Conservation (phyloP, 2,329 filamentous ascomycete species). For the Magnaporthales sp. region DNA sequence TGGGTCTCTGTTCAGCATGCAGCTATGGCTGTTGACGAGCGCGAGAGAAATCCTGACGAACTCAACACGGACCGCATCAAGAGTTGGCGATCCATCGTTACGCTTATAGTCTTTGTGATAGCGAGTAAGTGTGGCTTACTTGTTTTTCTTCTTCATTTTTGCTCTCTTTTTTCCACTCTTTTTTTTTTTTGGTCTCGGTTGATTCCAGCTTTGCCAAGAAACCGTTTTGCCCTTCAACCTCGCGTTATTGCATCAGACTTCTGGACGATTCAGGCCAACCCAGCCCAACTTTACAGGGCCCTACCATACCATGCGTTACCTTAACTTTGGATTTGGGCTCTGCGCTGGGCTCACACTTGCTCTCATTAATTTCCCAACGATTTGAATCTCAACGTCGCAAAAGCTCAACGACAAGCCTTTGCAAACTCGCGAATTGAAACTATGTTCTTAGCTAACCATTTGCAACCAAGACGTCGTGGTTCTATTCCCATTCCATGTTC, state of each 20-base stretch:
- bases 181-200: neutral
- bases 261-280: neutral
- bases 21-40: neutral
- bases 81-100: conserved; percentile 62
- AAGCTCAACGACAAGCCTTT: neutral
- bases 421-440: neutral
- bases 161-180: neutral
- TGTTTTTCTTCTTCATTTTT: conserved; percentile 1
- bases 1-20: neutral
- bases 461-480: conserved; percentile 51
- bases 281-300: neutral
- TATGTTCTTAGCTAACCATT: neutral
- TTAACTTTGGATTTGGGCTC: neutral
- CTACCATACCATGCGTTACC: neutral
- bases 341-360: neutral
- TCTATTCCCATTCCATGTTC: conserved; percentile 59
- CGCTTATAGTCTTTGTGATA: conserved; percentile 58
- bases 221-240: neutral
- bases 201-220: neutral
- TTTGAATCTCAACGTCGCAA: neutral
- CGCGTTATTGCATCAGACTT: neutral
- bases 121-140: conserved; percentile 47
- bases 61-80: conserved; percentile 47
- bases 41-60: conserved; percentile 9
- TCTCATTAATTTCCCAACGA: neutral